Evolutionary conservation across 2,329 filamentous ascomycete genomes (phyloP), one percentile per base, ranked within the genome.

Genomic region (Lasiodiplodia gonubiensis): DNA sequence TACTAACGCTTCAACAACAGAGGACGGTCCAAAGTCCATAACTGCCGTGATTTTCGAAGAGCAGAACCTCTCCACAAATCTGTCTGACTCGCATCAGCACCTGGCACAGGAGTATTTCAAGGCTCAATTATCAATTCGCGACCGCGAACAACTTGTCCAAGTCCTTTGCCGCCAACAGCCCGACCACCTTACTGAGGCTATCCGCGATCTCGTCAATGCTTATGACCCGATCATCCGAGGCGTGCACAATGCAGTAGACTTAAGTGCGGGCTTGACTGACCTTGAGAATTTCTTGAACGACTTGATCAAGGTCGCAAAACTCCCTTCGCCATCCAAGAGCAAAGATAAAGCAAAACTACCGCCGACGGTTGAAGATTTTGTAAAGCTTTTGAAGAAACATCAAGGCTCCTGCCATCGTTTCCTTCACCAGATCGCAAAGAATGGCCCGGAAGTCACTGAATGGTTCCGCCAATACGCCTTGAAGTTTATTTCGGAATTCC

Each of bases 161-260:
- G 85, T 88, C 0, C 79, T 93, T 16, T 94, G 92, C 77, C 86
- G 86, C 16, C 84, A 87, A 54, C 86, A 84, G 27, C 92, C 92
- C 0, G 92, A 94, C 72, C 83, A 90, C 11, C 83, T 93, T n/a
- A 94, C 92, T 0, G 84, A 87, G 10, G 84, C 87, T 0, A 80
- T 94, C 57, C 85, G 86, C 35, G 89, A 92, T 67, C 77, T 84
- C 0, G 86, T 93, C 6, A 81, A 84, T 0, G 89, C 89, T 2
- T 92, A 91, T 71, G 91, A 93, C 64, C 90, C 90, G 0, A 88
- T 93, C 68, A 92, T 95, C 67, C 85, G 91, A 25, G 81, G 84
- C 3, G 82, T 94, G 7, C 92, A 94, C 75, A 86, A 91, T 65
- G 86, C 86, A 2, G 85, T 93, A 27, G 90, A 94, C 72, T 83